Percentiles rank a stretch among this genome's conserved stretches.
These are phyloP conservation scores for Phoma sp. DNA, from an alignment of 2,329 filamentous ascomycete species.

Conservation along the genomic window DNA sequence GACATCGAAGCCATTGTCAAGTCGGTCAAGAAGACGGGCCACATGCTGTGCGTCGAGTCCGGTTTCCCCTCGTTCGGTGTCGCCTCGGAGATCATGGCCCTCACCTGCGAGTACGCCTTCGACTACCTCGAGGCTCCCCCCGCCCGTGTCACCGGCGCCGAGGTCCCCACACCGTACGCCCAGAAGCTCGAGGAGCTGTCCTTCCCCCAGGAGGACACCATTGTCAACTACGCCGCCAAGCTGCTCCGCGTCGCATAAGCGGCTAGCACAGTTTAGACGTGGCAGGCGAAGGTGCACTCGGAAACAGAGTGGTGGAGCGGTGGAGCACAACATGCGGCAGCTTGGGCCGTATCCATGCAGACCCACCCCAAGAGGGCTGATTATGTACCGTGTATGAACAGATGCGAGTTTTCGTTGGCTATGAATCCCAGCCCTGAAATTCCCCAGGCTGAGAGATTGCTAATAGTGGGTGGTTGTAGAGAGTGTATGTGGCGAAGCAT, in stretches of 20 bases:
- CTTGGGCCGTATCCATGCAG: not conserved
- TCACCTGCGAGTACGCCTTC: slow-evolving; percentile 97
- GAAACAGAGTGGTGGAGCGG: not conserved
- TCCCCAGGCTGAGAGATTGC: not conserved
- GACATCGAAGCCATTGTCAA: slow-evolving; percentile 95
- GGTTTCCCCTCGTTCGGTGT: slow-evolving; percentile 97
- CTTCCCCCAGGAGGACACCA: slow-evolving; percentile 90
- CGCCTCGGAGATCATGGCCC: slow-evolving; percentile 86
- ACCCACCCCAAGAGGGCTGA: not conserved
- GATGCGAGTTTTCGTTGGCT: not conserved
- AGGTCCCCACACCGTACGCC: slow-evolving; percentile 96
- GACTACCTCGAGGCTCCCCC: slow-evolving; percentile 96
- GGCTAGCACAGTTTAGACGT: slow-evolving; percentile 31
- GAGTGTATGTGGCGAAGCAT: slow-evolving; percentile 11
- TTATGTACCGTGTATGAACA: slow-evolving; percentile 13
- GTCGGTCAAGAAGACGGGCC: slow-evolving; percentile 98
- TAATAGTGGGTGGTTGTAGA: not conserved
- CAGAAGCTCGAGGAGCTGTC: slow-evolving; percentile 90
- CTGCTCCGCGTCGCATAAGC: slow-evolving; percentile 68
- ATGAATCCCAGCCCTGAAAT: not conserved
- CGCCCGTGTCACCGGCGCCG: slow-evolving; percentile 91
- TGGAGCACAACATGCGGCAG: not conserved
- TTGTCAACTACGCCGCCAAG: slow-evolving; percentile 88
- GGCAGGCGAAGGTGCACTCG: too few relatives aligned
- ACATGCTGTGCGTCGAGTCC: slow-evolving; percentile 89